phyloP scores from a whole-genome alignment of 2,329 filamentous ascomycete species.

The Xylariales sp. region DNA sequence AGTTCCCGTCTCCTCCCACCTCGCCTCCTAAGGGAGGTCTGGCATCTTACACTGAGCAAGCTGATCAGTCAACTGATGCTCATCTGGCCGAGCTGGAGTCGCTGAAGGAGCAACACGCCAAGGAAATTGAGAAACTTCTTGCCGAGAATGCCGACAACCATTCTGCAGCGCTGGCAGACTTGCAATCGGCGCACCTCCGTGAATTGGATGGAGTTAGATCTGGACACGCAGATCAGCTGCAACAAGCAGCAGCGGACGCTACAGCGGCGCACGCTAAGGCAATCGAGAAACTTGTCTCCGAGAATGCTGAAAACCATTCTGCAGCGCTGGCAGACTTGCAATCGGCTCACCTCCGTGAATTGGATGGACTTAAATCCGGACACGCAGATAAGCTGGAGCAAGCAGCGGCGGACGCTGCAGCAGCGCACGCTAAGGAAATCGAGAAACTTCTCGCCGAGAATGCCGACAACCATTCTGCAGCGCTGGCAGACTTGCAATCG shows the following conservation, averaged over 20 bases:
- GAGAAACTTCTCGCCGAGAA: constrained; percentile 19
- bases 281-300: constrained; percentile 18
- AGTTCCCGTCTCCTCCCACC: constrained; percentile 50
- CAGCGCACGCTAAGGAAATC: constrained; percentile 18
- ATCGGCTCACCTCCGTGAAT: constrained; percentile 13
- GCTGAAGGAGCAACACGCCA: constrained; percentile 21
- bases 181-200: constrained; percentile 5
- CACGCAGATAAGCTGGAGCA: constrained; percentile 8
- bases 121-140: constrained; percentile 15
- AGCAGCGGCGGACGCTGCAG: constrained; percentile 10
- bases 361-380: constrained; percentile 15
- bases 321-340: constrained; percentile 13
- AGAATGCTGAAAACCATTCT: constrained; percentile 16
- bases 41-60: constrained; percentile 34
- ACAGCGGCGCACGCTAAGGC: constrained; percentile 13
- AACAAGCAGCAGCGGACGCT: background rate
- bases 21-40: constrained; percentile 34
- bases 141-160: constrained; percentile 19
- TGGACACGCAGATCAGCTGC: constrained; percentile 6
- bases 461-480: constrained; percentile 14
- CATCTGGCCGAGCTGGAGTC: constrained; percentile 29
- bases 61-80: constrained; percentile 14
- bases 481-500: constrained; percentile 10
- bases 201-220: too few species aligned
- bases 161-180: constrained; percentile 12